These are phyloP conservation scores for Pterocarpus santalinus DNA, from an alignment of 306 rosid genomes.

Conservation along the genomic window DNA sequence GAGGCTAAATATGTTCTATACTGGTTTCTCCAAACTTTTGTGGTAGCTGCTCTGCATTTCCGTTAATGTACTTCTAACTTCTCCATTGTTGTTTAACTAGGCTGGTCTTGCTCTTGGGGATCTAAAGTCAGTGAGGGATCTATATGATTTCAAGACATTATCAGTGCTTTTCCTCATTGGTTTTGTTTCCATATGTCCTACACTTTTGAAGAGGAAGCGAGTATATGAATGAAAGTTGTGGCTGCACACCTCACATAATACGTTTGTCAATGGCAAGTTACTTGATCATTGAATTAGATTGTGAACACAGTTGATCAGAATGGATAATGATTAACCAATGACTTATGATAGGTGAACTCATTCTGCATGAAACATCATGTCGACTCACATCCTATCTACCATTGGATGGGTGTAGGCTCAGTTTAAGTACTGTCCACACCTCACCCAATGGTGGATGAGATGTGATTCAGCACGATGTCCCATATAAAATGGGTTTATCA, in stretches of 20 bases:
- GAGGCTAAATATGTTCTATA: conserved; percentile 17
- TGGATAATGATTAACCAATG: background rate
- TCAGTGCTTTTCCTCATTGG: conserved; percentile 91
- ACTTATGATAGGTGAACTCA: no score
- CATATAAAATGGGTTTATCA: no score
- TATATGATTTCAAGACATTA: conserved; percentile 88
- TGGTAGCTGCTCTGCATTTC: conserved; percentile 15
- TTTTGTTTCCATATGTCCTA: conserved; percentile 74
- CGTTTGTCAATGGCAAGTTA: conserved; percentile 43
- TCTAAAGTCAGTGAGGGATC: conserved; percentile 93
- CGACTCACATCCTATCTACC: no score
- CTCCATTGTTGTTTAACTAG: conserved; percentile 57
- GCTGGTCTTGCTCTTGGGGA: conserved; percentile 99
- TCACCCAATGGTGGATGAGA: no score
- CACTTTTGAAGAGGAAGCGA: conserved; percentile 88
- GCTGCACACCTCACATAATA: conserved; percentile 6
- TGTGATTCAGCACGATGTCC: no score
- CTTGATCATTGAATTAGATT: conserved; percentile 30
- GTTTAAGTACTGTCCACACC: no score
- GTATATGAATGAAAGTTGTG: conserved; percentile 73
- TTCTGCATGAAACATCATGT: no score
- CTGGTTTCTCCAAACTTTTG: conserved; percentile 5
- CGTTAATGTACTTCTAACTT: conserved; percentile 18
- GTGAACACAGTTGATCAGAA: conserved; percentile 30
- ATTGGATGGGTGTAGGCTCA: no score